A percentile compares a stretch with the other conserved stretches of the same genome.
These are phyloP conservation scores for Penicillium cinerascens DNA, from an alignment of 495 filamentous ascomycete genomes.

Conservation along the genomic window DNA sequence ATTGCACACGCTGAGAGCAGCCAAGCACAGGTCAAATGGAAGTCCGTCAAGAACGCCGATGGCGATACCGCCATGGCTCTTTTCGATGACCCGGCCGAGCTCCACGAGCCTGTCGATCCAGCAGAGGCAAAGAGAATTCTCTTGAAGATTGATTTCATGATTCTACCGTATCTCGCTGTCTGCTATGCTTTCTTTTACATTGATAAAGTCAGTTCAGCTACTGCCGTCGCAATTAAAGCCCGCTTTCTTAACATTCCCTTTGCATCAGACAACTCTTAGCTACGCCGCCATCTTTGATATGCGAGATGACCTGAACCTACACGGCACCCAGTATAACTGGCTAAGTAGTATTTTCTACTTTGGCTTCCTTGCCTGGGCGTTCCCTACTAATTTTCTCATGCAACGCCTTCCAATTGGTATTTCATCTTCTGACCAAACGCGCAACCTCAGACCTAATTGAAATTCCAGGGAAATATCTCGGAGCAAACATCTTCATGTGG, in stretches of 20 bases:
- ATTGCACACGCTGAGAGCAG: constrained; percentile 26
- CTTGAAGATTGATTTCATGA: constrained; percentile 55
- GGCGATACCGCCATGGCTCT: constrained; percentile 46
- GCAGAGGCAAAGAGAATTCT: constrained; percentile 47
- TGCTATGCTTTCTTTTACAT: constrained; percentile 62
- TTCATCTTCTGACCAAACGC: not conserved
- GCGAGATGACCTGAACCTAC: constrained; percentile 41
- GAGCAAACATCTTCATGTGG: constrained; percentile 59
- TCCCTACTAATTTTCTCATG: constrained; percentile 53
- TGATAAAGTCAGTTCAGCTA: constrained; percentile 42
- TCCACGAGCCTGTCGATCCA: constrained; percentile 47
- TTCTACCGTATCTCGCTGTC: constrained; percentile 48
- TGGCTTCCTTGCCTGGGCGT: constrained; percentile 48
- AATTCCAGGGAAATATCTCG: constrained; percentile 50
- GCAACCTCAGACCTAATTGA: not conserved
- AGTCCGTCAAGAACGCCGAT: constrained; percentile 27
- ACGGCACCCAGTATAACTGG: constrained; percentile 51
- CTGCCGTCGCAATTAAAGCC: not conserved
- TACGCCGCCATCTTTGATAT: constrained; percentile 61
- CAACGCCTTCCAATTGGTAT: constrained; percentile 54
- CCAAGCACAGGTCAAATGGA: constrained; percentile 25
- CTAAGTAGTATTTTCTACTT: constrained; percentile 48
- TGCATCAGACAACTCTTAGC: constrained; percentile 48
- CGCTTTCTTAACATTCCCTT: not conserved
- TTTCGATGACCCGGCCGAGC: constrained; percentile 38